phyloP scores from a whole-genome alignment of 2,329 filamentous ascomycete genomes.

The Triangularia setosa region DNA sequence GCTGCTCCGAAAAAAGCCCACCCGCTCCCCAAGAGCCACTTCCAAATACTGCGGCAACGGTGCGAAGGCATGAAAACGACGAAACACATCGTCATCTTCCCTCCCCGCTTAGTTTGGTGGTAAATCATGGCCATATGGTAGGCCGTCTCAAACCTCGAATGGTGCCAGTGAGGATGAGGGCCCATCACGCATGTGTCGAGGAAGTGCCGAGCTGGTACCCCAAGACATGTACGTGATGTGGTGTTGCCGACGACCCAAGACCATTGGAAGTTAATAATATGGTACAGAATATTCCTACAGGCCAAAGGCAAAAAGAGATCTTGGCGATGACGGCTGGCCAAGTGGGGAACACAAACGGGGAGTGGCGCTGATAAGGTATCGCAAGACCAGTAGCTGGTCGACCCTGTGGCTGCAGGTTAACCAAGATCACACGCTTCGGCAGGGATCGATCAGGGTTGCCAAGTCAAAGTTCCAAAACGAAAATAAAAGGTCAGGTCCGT shows the following conservation, averaged over 20 bases:
- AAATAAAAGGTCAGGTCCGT: background rate
- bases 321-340: slow-evolving; percentile 1
- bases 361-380: background rate
- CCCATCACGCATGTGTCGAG: background rate
- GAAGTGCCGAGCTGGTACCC: no score
- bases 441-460: background rate
- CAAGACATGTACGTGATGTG: background rate
- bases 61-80: background rate
- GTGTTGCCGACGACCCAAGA: background rate
- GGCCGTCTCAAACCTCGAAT: background rate
- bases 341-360: background rate
- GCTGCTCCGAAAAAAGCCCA: background rate
- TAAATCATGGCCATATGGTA: background rate
- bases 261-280: slow-evolving; percentile 6
- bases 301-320: slow-evolving; percentile 6
- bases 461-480: background rate
- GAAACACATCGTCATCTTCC: background rate
- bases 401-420: background rate
- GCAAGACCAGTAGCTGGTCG: background rate
- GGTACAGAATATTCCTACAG: slow-evolving; percentile 24
- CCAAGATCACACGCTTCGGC: background rate
- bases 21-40: background rate
- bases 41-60: background rate
- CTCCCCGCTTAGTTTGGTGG: background rate
- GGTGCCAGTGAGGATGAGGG: background rate